Conservation (phyloP, 1,284 basidiomycete species). For the Tausonia pullulans region DNA sequence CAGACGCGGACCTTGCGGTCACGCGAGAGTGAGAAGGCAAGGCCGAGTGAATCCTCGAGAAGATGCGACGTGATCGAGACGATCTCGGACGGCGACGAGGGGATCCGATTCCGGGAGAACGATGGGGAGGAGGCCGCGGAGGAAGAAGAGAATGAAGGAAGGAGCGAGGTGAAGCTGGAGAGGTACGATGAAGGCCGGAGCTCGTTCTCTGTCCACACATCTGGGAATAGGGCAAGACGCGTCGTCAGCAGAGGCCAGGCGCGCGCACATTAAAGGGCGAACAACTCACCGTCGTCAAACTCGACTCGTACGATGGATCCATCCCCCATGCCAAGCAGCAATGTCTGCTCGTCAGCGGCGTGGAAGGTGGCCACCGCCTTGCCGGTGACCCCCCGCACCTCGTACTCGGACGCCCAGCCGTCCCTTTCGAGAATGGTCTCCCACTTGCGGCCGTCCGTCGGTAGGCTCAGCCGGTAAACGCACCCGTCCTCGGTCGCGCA, state of each 20-base stretch:
- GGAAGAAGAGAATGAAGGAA: conserved; percentile 48
- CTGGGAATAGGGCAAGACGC: conserved; percentile 24
- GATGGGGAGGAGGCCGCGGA: conserved; percentile 59
- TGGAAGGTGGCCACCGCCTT: conserved; percentile 42
- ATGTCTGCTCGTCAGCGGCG: conserved; percentile 55
- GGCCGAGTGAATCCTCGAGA: conserved; percentile 42
- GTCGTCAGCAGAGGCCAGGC: neutral
- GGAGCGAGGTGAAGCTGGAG: conserved; percentile 41
- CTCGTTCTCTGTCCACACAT: conserved; percentile 50
- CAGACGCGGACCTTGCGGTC: conserved; percentile 75
- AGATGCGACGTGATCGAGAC: conserved; percentile 12
- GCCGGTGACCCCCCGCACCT: conserved; percentile 24
- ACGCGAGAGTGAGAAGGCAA: conserved; percentile 75
- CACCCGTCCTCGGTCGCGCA: conserved; percentile 57
- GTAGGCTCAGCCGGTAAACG: conserved; percentile 63
- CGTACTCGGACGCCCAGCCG: conserved; percentile 30
- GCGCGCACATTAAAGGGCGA: neutral
- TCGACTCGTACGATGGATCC: conserved; percentile 64
- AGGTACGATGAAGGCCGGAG: conserved; percentile 53
- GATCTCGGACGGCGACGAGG: conserved; percentile 15
- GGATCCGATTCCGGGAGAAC: neutral
- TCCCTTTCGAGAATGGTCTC: conserved; percentile 22
- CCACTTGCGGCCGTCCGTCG: conserved; percentile 28
- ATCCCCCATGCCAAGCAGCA: conserved; percentile 53
- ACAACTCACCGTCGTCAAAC: conserved; percentile 15